These are phyloP conservation scores for Penicillium sp. DNA, from an alignment of 2,329 filamentous ascomycete genomes.

Conservation along the genomic window DNA sequence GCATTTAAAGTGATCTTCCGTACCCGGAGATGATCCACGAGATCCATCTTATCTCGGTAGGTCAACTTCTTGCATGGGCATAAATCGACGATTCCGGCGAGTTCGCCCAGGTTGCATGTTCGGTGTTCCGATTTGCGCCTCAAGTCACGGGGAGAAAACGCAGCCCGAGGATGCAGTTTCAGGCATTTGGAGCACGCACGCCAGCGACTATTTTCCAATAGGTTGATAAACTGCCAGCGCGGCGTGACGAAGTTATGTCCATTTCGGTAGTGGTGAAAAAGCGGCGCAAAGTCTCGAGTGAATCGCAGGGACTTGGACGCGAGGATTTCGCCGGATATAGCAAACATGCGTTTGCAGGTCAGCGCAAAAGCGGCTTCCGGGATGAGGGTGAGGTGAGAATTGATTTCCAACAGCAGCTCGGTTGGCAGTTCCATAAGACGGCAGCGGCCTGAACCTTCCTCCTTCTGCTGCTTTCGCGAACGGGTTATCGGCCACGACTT, in stretches of 20 bases:
- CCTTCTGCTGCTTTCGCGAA: constrained; percentile 15
- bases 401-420: constrained; percentile 38
- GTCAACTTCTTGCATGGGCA: constrained; percentile 43
- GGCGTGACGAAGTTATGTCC: constrained; percentile 36
- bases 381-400: constrained; percentile 34
- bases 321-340: constrained; percentile 32
- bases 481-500: constrained; percentile 25
- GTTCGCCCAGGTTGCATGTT: constrained; percentile 33
- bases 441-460: constrained; percentile 21
- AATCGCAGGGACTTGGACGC: constrained; percentile 36
- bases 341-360: constrained; percentile 38
- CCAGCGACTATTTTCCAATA: constrained; percentile 38
- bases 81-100: constrained; percentile 39
- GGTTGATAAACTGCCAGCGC: constrained; percentile 37
- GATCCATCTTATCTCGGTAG: constrained; percentile 37
- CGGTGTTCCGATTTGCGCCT: constrained; percentile 33
- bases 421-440: constrained; percentile 39
- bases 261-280: constrained; percentile 41
- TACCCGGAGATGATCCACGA: constrained; percentile 33
- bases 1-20: constrained; percentile 27
- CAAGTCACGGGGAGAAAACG: constrained; percentile 35
- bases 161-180: constrained; percentile 37
- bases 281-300: constrained; percentile 38
- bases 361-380: constrained; percentile 39
- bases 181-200: constrained; percentile 38